These are phyloP conservation scores for Yarrowia alimentaria DNA, from an alignment of 805 yeast species.

Conservation along the genomic window DNA sequence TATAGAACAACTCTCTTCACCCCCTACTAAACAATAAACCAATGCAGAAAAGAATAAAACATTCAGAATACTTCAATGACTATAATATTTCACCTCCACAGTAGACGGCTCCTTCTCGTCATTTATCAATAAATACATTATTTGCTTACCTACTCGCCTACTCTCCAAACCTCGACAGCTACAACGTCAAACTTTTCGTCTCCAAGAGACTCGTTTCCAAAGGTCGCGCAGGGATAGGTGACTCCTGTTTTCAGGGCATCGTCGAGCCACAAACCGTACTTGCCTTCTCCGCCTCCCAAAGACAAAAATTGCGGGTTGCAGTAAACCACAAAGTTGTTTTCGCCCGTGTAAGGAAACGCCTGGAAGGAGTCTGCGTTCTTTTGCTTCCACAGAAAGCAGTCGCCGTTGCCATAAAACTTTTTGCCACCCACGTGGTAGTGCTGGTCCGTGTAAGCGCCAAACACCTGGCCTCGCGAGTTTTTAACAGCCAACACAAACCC, in stretches of 20 bases:
- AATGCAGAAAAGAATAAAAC: too few relatives aligned
- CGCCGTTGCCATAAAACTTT: slow-evolving; percentile 89
- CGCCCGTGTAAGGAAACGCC: slow-evolving; percentile 84
- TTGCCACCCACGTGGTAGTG: slow-evolving; percentile 62
- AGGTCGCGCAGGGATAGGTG: slow-evolving; percentile 73
- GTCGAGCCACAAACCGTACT: slow-evolving; percentile 88
- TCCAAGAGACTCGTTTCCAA: slow-evolving; percentile 78
- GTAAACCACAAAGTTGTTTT: slow-evolving; percentile 80
- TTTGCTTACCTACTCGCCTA: slow-evolving; percentile 36
- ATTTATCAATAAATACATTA: slow-evolving; percentile 29
- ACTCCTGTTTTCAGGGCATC: slow-evolving; percentile 73
- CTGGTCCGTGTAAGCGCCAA: slow-evolving; percentile 78
- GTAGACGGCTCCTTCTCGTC: too few relatives aligned
- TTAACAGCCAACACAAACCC: slow-evolving; percentile 76
- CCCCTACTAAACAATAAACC: slow-evolving; percentile 38
- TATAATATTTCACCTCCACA: too few relatives aligned
- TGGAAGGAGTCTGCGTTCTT: slow-evolving; percentile 50
- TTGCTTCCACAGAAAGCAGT: slow-evolving; percentile 88
- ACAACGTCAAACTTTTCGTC: slow-evolving; percentile 66
- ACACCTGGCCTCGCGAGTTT: slow-evolving; percentile 61
- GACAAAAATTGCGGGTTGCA: slow-evolving; percentile 76
- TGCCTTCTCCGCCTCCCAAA: slow-evolving; percentile 90
- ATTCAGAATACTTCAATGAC: too few relatives aligned
- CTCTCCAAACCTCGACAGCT: slow-evolving; percentile 83
- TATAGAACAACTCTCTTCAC: too few relatives aligned